A percentile compares a stretch with the other conserved stretches of the same genome.
Evolutionary conservation across 768 basidiomycete genomes (phyloP).

Genomic region (Pholiota microspora): DNA sequence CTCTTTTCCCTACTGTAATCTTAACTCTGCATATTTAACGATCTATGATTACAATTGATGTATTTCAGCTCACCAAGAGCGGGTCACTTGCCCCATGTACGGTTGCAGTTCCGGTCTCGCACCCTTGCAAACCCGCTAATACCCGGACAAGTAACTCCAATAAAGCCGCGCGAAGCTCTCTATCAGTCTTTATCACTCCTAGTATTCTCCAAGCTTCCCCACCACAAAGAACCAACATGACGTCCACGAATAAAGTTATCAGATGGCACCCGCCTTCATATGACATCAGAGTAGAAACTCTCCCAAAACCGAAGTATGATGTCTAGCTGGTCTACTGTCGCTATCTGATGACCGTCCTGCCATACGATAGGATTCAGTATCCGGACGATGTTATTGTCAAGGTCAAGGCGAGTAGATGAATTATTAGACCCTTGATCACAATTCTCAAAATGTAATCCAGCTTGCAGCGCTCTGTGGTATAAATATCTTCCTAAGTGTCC

Average conservation of each 20-base stretch:
- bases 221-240: conserved; percentile 5
- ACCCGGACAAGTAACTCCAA: conserved; percentile 7
- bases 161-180: conserved; percentile 1
- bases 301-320: conserved; percentile 50
- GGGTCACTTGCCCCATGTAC: background rate
- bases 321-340: background rate
- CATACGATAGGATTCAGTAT: conserved; percentile 51
- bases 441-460: conserved; percentile 28
- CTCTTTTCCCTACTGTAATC: too few relatives aligned
- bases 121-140: conserved; percentile 2
- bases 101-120: conserved; percentile 16
- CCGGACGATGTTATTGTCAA: conserved; percentile 80
- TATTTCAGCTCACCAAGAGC: background rate
- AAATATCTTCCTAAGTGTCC: conserved; percentile 9
- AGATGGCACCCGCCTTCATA: conserved; percentile 68
- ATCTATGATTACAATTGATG: background rate
- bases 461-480: conserved; percentile 63
- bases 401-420: conserved; percentile 49
- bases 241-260: conserved; percentile 36
- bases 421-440: background rate
- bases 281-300: conserved; percentile 66
- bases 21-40: background rate
- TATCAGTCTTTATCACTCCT: background rate
- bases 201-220: background rate
- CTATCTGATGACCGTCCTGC: background rate